Evolutionary conservation across 306 rosid species (phyloP).

Genomic region (Ormosia emarginata): DNA sequence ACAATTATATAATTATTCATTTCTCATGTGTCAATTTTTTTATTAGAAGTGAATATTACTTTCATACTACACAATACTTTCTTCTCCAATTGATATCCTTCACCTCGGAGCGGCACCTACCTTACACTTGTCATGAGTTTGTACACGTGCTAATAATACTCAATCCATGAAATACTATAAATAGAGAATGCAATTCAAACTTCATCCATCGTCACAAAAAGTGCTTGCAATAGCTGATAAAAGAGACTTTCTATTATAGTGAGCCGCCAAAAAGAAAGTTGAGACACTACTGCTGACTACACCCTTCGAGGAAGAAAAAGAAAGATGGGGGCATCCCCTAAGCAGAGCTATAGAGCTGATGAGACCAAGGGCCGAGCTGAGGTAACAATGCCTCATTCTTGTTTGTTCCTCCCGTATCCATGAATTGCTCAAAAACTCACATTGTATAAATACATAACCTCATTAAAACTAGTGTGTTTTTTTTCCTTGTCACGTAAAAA

Average conservation of each 20-base stretch:
- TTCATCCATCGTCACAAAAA: background rate
- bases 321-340: slow-evolving; percentile 43
- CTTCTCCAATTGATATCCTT: background rate
- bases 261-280: background rate
- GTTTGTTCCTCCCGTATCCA: background rate
- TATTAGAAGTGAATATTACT: no score
- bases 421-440: background rate
- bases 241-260: background rate
- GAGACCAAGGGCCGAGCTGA: slow-evolving; percentile 52
- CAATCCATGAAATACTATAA: background rate
- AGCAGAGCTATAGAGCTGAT: slow-evolving; percentile 38
- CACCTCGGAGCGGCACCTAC: slow-evolving; percentile 29
- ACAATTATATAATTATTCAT: no score
- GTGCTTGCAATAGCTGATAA: background rate
- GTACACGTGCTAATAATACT: slow-evolving; percentile 30
- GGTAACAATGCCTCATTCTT: slow-evolving; percentile 26
- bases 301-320: slow-evolving; percentile 12
- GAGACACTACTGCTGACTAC: background rate
- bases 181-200: background rate
- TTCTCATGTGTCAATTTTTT: no score
- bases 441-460: no score
- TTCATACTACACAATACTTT: no score
- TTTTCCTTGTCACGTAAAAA: no score
- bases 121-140: slow-evolving; percentile 37
- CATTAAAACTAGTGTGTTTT: no score